Percentiles rank a stretch among this genome's conserved stretches.
Conservation (phyloP, 345 rosid genomes). For the Acer negundo region DNA sequence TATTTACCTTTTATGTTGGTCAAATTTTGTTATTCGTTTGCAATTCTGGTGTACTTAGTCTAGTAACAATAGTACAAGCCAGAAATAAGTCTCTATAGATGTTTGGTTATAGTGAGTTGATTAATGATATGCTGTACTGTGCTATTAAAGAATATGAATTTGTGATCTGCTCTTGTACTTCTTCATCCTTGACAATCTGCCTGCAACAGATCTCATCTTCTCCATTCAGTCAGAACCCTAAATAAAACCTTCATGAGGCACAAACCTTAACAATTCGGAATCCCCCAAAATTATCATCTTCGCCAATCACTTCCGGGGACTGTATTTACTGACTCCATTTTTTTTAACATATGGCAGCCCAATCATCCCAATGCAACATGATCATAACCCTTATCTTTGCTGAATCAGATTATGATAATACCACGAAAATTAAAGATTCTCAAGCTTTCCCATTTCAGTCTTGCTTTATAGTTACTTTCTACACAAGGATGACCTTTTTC, state of each 20-base stretch:
- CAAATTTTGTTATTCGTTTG: not conserved
- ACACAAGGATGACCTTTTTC: not conserved
- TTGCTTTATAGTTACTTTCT: not conserved
- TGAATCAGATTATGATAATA: not conserved
- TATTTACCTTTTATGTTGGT: not conserved
- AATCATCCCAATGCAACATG: not conserved
- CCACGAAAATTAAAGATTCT: not conserved
- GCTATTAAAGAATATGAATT: too few relatives aligned
- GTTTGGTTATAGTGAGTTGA: too few relatives aligned
- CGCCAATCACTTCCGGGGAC: not conserved
- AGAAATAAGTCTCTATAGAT: not conserved
- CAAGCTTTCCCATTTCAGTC: not conserved
- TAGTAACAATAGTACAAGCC: not conserved
- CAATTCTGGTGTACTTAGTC: not conserved
- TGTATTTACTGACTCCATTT: not conserved
- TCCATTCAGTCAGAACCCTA: not conserved
- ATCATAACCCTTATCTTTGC: not conserved
- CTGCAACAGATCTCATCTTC: not conserved
- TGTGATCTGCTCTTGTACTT: not conserved
- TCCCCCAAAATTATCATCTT: not conserved
- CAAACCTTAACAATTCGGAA: not conserved
- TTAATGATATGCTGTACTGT: too few relatives aligned
- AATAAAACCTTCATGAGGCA: not conserved
- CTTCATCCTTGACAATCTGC: not conserved
- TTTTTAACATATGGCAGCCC: too few relatives aligned